Evolutionary conservation across 2,329 filamentous ascomycete genomes (phyloP).

Genomic region (Cercospora zeina): DNA sequence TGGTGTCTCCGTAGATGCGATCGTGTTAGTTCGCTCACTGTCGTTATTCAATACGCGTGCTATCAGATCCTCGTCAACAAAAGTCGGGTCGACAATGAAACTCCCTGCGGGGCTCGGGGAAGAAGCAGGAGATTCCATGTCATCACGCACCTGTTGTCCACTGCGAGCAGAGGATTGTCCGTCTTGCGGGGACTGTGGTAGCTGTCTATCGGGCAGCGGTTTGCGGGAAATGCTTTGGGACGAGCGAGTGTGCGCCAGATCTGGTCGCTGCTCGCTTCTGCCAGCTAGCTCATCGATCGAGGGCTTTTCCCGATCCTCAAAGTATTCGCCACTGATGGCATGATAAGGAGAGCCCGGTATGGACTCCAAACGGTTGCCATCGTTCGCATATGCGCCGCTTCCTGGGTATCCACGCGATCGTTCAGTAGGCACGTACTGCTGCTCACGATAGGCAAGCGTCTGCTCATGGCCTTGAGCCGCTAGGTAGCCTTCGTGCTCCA

Average conservation of each 20-base stretch:
- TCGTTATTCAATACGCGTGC: constrained; percentile 41
- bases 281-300: constrained; percentile 25
- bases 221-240: constrained; percentile 37
- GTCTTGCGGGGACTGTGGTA: constrained; percentile 18
- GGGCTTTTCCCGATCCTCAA: constrained; percentile 32
- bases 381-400: constrained; percentile 24
- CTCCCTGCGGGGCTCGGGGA: constrained; percentile 31
- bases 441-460: constrained; percentile 27
- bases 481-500: constrained; percentile 28
- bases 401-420: constrained; percentile 31
- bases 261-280: constrained; percentile 32
- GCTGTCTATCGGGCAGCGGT: constrained; percentile 30
- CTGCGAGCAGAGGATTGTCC: constrained; percentile 20
- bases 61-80: constrained; percentile 49
- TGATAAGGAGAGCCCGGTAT: constrained; percentile 50
- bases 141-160: constrained; percentile 30
- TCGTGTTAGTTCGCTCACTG: constrained; percentile 27
- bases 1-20: constrained; percentile 57
- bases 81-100: constrained; percentile 35
- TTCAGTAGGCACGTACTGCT: constrained; percentile 45
- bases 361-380: constrained; percentile 46
- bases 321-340: constrained; percentile 32
- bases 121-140: constrained; percentile 27
- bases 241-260: constrained; percentile 32
- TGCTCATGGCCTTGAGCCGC: constrained; percentile 15